A percentile compares a stretch with the other conserved stretches of the same genome.
Conservation (phyloP, 1,139 yeast genomes). For the Wickerhamiella infanticola region DNA sequence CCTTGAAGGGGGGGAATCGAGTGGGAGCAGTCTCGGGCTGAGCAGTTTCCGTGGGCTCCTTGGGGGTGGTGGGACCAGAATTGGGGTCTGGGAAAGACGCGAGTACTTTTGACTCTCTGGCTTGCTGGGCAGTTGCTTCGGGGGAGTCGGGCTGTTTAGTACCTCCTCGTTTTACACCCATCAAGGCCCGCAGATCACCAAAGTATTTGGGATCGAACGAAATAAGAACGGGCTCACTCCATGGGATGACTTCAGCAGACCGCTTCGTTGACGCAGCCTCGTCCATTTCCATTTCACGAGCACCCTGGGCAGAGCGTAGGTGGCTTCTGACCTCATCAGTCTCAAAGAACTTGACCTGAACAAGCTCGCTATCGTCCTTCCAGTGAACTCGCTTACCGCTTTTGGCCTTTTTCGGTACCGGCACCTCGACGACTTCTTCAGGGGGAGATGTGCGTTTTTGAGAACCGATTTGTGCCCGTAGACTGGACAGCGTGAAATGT, state of each 20-base stretch:
- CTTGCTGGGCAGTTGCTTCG: background rate
- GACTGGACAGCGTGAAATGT: background rate
- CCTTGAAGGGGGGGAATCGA: background rate
- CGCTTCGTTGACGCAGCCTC: constrained; percentile 18
- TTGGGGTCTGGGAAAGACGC: background rate
- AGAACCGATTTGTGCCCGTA: background rate
- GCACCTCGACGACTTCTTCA: background rate
- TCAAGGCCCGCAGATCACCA: constrained; percentile 6
- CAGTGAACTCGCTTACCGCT: constrained; percentile 24
- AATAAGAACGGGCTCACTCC: constrained; percentile 21
- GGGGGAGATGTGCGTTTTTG: background rate
- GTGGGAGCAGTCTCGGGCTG: background rate
- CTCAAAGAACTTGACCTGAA: constrained; percentile 30
- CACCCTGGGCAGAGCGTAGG: constrained; percentile 9
- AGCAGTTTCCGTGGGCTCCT: background rate
- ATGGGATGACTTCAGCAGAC: constrained; percentile 19
- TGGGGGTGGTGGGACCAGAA: background rate
- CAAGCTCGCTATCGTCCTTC: constrained; percentile 25
- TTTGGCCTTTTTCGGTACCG: constrained; percentile 12
- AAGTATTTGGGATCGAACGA: constrained; percentile 13
- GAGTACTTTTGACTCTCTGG: background rate
- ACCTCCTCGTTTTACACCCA: constrained; percentile 19
- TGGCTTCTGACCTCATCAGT: constrained; percentile 20
- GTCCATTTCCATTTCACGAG: constrained; percentile 16
- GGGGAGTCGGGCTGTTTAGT: constrained; percentile 10